Base-by-base conservation (phyloP, 306 rosid species). In the Trifolium pratense region DNA sequence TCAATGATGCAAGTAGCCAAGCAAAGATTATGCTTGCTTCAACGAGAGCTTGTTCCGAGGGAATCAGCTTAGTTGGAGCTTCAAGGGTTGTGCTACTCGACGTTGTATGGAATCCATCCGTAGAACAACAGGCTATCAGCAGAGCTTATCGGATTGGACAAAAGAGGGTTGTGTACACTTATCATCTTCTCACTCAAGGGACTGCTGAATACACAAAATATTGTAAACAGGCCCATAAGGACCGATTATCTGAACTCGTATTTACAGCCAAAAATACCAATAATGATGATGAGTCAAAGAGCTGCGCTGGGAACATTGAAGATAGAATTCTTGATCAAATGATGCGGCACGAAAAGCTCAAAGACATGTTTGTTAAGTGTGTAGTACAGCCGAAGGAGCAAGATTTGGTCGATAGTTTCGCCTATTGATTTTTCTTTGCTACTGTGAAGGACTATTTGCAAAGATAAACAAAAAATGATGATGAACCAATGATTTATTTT, bases 31-130 rank as follows among this genome's bases (percentile, higher is more conserved):
- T 82, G 2, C 81, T 82, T 43, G 86, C 83, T 18, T 75, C 87
- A 0, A 79, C 77, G 52, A 83, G 43, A 45, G 79, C 87, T 32
- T 79, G 84, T 43, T 75, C 76, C 40, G 87, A 83, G 68, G 87
- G 87, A 0, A 83, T 83, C 9, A 83, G 63, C 60, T 71, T 83
- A 7, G 29, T 52, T 51, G 87, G 84, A n/a, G 87, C 87, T 71
- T 83, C 87, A 15, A 83, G 87, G 70, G 87, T 83, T 12, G 81
- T 83, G 14, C 74, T 83, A 5, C 76, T 83, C 10, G 84, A 83
- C 68, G 81, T 83, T 32, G 84, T 79, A 42, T 83, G 87, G 87
- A 83, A 83, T 15, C 87, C 87, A 0, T 71, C 87, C 0, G 84
- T 79, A 6, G 87, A 75, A 72, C 60, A 79, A 20, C 87, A 83